Percentiles rank a stretch among this genome's conserved stretches.
These are phyloP conservation scores for Colletotrichum phormii DNA, from an alignment of 2,329 filamentous ascomycete genomes.

Conservation along the genomic window DNA sequence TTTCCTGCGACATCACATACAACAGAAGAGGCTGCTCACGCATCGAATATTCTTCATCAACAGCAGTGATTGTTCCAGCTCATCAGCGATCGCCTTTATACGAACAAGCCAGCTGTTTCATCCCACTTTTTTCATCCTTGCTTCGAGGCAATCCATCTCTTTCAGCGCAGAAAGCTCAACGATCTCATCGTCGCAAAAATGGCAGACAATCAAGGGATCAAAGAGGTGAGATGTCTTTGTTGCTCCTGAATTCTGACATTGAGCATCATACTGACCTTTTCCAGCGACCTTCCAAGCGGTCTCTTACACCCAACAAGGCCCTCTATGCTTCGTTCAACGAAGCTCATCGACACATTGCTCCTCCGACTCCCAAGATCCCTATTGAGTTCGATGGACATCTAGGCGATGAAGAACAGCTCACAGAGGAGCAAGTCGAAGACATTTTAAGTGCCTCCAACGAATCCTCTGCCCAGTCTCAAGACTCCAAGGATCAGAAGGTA, in stretches of 20 bases:
- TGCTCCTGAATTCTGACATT: background rate
- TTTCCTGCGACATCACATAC: background rate
- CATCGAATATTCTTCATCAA: background rate
- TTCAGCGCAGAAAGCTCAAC: background rate
- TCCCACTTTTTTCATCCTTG: background rate
- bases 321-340: constrained; percentile 33
- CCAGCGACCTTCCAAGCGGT: constrained; percentile 27
- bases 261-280: background rate
- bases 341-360: constrained; percentile 34
- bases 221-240: constrained; percentile 6
- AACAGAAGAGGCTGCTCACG: background rate
- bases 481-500: background rate
- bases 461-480: background rate
- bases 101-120: background rate
- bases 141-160: background rate
- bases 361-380: constrained; percentile 3
- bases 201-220: background rate
- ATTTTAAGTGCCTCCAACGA: constrained; percentile 10
- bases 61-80: background rate
- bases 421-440: constrained; percentile 25
- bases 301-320: constrained; percentile 31
- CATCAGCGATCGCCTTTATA: background rate
- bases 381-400: constrained; percentile 8
- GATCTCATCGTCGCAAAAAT: background rate
- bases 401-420: background rate